Evolutionary conservation across 208 protist species (phyloP).

Genomic region (Leishmania lainsoni): DNA sequence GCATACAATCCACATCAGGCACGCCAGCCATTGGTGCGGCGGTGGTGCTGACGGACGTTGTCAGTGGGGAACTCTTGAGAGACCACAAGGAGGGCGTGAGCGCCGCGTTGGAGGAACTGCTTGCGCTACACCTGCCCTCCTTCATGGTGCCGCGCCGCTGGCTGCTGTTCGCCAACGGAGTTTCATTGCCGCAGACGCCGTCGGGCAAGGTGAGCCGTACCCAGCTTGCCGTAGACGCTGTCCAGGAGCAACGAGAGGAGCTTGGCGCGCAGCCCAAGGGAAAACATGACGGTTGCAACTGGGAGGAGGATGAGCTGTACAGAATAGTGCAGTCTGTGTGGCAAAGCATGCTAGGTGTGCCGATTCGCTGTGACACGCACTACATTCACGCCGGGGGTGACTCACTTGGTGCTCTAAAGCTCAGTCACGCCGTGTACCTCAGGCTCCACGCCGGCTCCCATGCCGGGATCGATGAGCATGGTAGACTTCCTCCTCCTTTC

Average conservation of each 20-base stretch:
- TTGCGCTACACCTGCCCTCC: slow-evolving; percentile 33
- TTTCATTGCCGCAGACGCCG: slow-evolving; percentile 37
- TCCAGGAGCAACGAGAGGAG: not conserved
- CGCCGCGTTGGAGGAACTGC: slow-evolving; percentile 33
- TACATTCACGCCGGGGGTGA: slow-evolving; percentile 62
- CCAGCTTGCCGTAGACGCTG: slow-evolving; percentile 11
- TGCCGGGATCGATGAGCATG: slow-evolving; percentile 49
- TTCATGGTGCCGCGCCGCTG: slow-evolving; percentile 47
- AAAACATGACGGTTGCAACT: not conserved
- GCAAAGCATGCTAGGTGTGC: slow-evolving; percentile 32
- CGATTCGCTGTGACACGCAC: slow-evolving; percentile 40
- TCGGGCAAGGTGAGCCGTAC: slow-evolving; percentile 50
- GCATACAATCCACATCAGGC: not conserved
- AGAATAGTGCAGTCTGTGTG: slow-evolving; percentile 28
- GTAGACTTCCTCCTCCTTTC: slow-evolving; percentile 47
- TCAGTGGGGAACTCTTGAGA: not conserved
- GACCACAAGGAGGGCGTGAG: slow-evolving; percentile 9
- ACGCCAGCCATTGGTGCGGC: slow-evolving; percentile 21
- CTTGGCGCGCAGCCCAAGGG: not conserved
- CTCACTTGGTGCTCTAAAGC: slow-evolving; percentile 66
- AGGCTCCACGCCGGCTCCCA: slow-evolving; percentile 35
- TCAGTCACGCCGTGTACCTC: slow-evolving; percentile 51
- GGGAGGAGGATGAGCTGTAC: slow-evolving; percentile 16
- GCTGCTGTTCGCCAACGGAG: slow-evolving; percentile 22
- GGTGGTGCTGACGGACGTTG: slow-evolving; percentile 23